Evolutionary conservation across 192 early-diverging fungal genomes (phyloP).

Genomic region (Rhizophagus sp.): DNA sequence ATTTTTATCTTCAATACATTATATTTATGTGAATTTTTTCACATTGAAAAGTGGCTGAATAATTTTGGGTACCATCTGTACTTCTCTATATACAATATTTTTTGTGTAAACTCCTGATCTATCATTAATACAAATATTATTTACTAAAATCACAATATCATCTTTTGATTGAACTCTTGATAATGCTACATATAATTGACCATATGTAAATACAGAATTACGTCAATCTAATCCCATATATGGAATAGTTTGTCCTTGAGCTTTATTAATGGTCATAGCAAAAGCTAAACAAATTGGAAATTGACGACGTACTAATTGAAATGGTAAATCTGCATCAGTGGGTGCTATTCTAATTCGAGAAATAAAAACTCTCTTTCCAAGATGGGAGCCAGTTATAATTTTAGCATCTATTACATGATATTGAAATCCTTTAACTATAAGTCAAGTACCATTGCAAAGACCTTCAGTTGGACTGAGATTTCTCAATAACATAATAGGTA

Average conservation of each 20-base stretch:
- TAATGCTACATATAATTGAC: slow-evolving; percentile 29
- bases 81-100: neutral
- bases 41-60: no score
- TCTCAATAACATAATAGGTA: slow-evolving; percentile 27
- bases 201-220: slow-evolving; percentile 29
- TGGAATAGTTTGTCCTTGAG: slow-evolving; percentile 31
- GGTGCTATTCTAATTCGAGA: slow-evolving; percentile 16
- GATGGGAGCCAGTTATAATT: slow-evolving; percentile 19
- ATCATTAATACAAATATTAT: no score
- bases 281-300: slow-evolving; percentile 30
- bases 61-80: no score
- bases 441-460: slow-evolving; percentile 25
- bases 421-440: slow-evolving; percentile 24
- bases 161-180: slow-evolving; percentile 10
- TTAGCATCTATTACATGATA: slow-evolving; percentile 15
- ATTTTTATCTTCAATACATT: no score
- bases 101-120: neutral
- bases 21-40: no score
- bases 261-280: slow-evolving; percentile 35
- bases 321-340: neutral
- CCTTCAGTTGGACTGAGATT: slow-evolving; percentile 15
- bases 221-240: slow-evolving; percentile 27
- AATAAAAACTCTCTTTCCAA: slow-evolving; percentile 2
- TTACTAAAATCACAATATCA: neutral
- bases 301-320: neutral